Percentiles rank a stretch among this genome's conserved stretches.
These are phyloP conservation scores for Trypanosoma avium DNA, from an alignment of 208 protist genomes.

Conservation along the genomic window DNA sequence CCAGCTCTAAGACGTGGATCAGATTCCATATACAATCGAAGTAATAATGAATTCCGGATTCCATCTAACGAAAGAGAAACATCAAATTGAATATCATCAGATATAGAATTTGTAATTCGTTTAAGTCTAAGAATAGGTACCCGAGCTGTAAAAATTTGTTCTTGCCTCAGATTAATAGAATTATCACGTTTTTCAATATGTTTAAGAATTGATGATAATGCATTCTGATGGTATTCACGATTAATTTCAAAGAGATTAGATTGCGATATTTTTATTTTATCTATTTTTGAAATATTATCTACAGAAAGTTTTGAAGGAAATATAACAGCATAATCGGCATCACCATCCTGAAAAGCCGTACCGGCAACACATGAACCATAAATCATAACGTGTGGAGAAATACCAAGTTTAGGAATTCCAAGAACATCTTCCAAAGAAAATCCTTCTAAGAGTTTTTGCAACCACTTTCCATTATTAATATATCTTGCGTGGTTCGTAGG, in stretches of 20 bases:
- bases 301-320: conserved; percentile 31
- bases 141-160: conserved; percentile 76
- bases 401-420: background rate
- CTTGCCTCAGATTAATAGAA: conserved; percentile 31
- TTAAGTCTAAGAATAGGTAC: conserved; percentile 63
- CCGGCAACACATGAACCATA: conserved; percentile 76
- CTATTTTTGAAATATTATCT: background rate
- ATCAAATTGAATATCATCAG: conserved; percentile 52
- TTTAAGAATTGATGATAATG: conserved; percentile 46
- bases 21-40: conserved; percentile 63
- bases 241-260: conserved; percentile 27
- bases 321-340: conserved; percentile 70
- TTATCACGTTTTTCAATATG: conserved; percentile 32
- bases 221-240: conserved; percentile 42
- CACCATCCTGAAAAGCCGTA: conserved; percentile 67
- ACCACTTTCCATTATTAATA: conserved; percentile 26
- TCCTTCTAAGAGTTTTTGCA: conserved; percentile 27
- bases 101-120: background rate
- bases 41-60: conserved; percentile 61
- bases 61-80: conserved; percentile 77
- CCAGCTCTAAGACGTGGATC: conserved; percentile 60
- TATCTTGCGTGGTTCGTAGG: conserved; percentile 23
- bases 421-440: conserved; percentile 24
- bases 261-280: conserved; percentile 12
- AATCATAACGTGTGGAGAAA: conserved; percentile 48